Percentiles rank a stretch among this genome's conserved stretches.
phyloP scores from a whole-genome alignment of 2,329 filamentous ascomycete genomes.

The Aspergillus candidus region DNA sequence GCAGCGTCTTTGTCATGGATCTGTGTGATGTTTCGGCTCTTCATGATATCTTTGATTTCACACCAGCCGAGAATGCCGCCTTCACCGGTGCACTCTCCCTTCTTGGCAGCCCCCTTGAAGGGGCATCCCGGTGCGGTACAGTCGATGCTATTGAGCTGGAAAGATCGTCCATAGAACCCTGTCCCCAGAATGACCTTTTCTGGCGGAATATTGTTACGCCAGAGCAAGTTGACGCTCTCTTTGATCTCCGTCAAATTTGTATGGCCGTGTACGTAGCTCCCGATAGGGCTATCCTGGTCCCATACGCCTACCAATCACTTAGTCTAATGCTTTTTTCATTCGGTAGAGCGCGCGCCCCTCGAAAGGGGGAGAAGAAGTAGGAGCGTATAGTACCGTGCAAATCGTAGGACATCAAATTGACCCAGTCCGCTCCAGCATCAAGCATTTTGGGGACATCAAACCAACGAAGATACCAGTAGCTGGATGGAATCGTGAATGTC shows the following conservation, averaged over 20 bases:
- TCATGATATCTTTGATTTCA: constrained; percentile 4
- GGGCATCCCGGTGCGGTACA: constrained; percentile 4
- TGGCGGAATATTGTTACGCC: background rate
- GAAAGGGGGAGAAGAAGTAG: no score
- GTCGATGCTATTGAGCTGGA: background rate
- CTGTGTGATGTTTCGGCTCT: background rate
- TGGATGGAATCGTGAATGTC: no score
- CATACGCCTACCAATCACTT: no score
- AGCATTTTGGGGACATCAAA: no score
- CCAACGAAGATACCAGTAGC: no score
- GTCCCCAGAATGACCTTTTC: constrained; percentile 1
- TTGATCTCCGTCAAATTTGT: constrained; percentile 4
- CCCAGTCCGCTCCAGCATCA: no score
- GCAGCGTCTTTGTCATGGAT: constrained; percentile 6
- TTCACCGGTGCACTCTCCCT: constrained; percentile 1
- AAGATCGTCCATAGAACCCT: constrained; percentile 5
- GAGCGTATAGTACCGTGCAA: no score
- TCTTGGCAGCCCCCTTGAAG: background rate
- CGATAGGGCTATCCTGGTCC: no score
- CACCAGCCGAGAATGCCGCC: constrained; percentile 4
- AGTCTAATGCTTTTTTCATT: no score
- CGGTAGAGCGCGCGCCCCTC: no score
- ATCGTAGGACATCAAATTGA: no score
- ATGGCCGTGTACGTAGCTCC: no score
- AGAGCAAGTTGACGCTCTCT: background rate